Evolutionary conservation across 2,329 filamentous ascomycete species (phyloP), one percentile per base, ranked within the genome.

Genomic region (Aureobasidium sp.): DNA sequence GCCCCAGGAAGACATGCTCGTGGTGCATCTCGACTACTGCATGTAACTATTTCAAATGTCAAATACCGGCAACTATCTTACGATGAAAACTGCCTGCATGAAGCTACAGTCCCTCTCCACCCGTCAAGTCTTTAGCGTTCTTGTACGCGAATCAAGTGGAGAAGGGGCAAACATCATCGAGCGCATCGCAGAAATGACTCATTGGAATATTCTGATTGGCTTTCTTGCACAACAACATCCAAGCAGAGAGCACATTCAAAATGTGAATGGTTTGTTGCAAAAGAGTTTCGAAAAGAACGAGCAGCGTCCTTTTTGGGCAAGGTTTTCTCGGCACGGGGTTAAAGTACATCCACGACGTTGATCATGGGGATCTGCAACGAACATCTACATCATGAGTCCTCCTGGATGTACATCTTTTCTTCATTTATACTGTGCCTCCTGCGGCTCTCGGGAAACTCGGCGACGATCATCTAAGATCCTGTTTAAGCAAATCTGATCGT

Each of bases 361-460:
- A 55, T 55, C 36, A 55, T 29, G 23, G 36, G 26, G 51, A 55
- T 55, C 51, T 55, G 51, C 51, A 32, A 42, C 47, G 17, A 50
- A 55, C 34, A 29, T n/a, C 51, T 36, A 55, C 51, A 55, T 55
- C 51, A 55, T 55, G 36, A 27, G 36, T 17, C n/a, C 29, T 27
- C 5, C 27, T 9, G 13, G 5, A 52, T 26, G 32, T 27, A 20
- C 20, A 26, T 52, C 50, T 37, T 39, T 52, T 42, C 36, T 41
- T 29, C 47, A 34, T 20, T 5, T n/a, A 50, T 34, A 44, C 41
- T 2, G 20, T 15, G 20, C 41, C 20, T 44, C 20, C 47, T 29
- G 47, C 47, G 47, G 47, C 36, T 32, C 23, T 13, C 26, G 37
- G 51, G 5, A 41, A 10, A 34, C 27, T 10, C 44, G 26, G 46